Base-by-base conservation (phyloP, 306 rosid genomes). In the Hippophae tibetana region DNA sequence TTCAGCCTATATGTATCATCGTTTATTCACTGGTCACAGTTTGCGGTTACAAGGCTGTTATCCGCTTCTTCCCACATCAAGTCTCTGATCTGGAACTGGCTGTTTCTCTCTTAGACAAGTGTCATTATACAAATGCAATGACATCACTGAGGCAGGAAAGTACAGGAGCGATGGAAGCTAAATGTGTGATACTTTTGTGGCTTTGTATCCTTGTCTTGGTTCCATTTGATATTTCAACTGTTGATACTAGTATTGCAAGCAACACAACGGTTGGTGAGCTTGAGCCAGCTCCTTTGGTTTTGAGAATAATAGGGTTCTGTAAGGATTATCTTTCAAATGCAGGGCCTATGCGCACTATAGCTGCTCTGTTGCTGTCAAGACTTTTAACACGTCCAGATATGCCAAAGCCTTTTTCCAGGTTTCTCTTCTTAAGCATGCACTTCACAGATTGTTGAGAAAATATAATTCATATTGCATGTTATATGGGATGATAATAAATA, bases 31-130 rank as follows among this genome's bases (percentile, higher is more conserved):
- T 87, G 57, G 88, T 92, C 62, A 83, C 87, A 0, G 95, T 92
- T 64, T 85, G 98, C 42, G 98, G 96, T 23, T 87, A 87, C 76
- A 92, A 87, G 79, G 80, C 89, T 13, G 96, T 92, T 9, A 78
- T 85, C 63, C 85, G 81, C 78, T 92, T 92, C 72, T 85, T 87
- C 65, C 96, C 98, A 0, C 98, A 92, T 73, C 96, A 92, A 73
- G 98, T 92, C 57, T 87, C 96, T 9, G 98, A 92, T 79, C 83
- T 87, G 66, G 98, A 92, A 74, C 89, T 87, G 48, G 98, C 96
- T 13, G 96, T 85, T 5, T 85, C 93, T 54, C 93, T 92, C 42
- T 46, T 85, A 60, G 93, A 92, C 71, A 92, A 71, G 73, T 92
- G 93, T 61, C 95, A 83, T 51, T 58, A 48, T 58, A 73, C 73